Conservation (phyloP, 2,329 filamentous ascomycete species). For the Cercospora nicotianae region DNA sequence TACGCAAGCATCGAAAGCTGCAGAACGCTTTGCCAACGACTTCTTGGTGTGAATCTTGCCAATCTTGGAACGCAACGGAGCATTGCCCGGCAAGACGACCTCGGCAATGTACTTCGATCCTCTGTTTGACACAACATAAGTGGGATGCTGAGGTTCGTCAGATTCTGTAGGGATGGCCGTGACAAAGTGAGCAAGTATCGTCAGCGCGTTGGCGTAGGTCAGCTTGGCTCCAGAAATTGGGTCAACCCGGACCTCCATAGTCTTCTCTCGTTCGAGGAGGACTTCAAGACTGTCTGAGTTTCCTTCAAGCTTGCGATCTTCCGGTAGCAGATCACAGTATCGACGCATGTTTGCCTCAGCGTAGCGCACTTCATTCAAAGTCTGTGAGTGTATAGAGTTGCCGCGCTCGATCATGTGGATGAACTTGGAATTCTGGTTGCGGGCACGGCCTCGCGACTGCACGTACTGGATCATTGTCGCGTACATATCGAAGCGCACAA, state of each 20-base stretch:
- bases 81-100: slow-evolving; percentile 71
- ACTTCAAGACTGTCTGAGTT: slow-evolving; percentile 56
- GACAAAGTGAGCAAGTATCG: slow-evolving; percentile 71
- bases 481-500: slow-evolving; percentile 80
- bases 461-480: slow-evolving; percentile 91
- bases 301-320: slow-evolving; percentile 68
- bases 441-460: slow-evolving; percentile 84
- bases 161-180: slow-evolving; percentile 63
- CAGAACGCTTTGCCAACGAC: slow-evolving; percentile 78
- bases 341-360: slow-evolving; percentile 64
- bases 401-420: slow-evolving; percentile 77
- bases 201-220: slow-evolving; percentile 72
- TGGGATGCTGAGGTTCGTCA: slow-evolving; percentile 50
- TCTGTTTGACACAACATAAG: slow-evolving; percentile 61
- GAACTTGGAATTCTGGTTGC: slow-evolving; percentile 75
- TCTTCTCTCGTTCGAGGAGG: slow-evolving; percentile 55
- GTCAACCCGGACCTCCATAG: slow-evolving; percentile 58
- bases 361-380: slow-evolving; percentile 60
- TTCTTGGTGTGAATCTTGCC: slow-evolving; percentile 69
- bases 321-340: slow-evolving; percentile 74
- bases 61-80: slow-evolving; percentile 66
- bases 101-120: slow-evolving; percentile 70
- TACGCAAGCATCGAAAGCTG: slow-evolving; percentile 80
- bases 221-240: slow-evolving; percentile 71
- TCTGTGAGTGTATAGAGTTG: slow-evolving; percentile 61